These are phyloP conservation scores for Zychaea mexicana DNA, from an alignment of 371 early-diverging fungal genomes.

Conservation along the genomic window DNA sequence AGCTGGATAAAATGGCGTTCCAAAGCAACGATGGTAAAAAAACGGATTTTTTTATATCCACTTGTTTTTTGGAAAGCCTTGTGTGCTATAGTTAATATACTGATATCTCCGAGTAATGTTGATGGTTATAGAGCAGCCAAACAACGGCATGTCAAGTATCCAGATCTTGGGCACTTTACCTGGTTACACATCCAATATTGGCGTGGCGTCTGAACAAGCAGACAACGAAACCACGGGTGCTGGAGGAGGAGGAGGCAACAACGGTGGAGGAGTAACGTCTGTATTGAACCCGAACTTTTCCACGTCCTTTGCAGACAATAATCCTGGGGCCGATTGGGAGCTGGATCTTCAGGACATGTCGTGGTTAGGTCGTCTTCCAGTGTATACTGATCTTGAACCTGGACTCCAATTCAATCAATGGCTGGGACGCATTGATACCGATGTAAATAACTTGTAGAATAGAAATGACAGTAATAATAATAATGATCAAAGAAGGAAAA, in stretches of 20 bases:
- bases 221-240: background rate
- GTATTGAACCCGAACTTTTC: background rate
- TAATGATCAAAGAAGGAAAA: background rate
- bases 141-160: slow-evolving; percentile 23
- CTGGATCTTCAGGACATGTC: slow-evolving; percentile 29
- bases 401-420: slow-evolving; percentile 24
- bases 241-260: background rate
- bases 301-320: background rate
- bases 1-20: slow-evolving; percentile 24
- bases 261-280: background rate
- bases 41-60: too few species aligned
- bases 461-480: background rate
- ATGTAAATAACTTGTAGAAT: slow-evolving; percentile 14
- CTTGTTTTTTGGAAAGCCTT: too few species aligned
- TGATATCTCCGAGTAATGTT: background rate
- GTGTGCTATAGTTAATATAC: background rate
- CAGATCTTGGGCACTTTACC: slow-evolving; percentile 27
- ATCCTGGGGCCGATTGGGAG: slow-evolving; percentile 17
- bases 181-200: slow-evolving; percentile 11
- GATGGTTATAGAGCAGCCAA: slow-evolving; percentile 7
- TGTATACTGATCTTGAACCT: slow-evolving; percentile 29
- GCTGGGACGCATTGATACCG: slow-evolving; percentile 17
- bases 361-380: slow-evolving; percentile 28
- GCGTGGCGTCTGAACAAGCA: background rate
- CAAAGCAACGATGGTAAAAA: slow-evolving; percentile 19